Base-by-base conservation (phyloP, 2,329 filamentous ascomycete species). In the Colletotrichum shisoi region DNA sequence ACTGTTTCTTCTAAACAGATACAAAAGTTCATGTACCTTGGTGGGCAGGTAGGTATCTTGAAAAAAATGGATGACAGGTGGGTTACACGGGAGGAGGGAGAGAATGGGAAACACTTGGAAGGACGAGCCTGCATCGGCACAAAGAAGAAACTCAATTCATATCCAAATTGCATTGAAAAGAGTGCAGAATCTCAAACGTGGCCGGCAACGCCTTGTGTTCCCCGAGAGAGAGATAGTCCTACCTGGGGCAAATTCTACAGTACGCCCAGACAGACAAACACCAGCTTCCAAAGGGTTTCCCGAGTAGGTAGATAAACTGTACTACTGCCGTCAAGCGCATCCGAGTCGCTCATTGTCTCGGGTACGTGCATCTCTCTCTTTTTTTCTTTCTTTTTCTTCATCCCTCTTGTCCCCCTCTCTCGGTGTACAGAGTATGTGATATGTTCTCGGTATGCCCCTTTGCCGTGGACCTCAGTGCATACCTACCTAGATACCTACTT, bases 171-270 rank as follows among this genome's bases (percentile, higher is more conserved):
- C 37, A n/a, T 12, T 34, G 31, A 12, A 48, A 34, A 49, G 57
- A 34, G 44, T 27, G 57, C 57, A 49, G 57, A 9, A 59, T 59
- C 57, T 49, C 31, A 49, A 27, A 59, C 44, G 27, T 31, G 46
- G 56, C 56, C 39, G 56, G 17, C 31, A 11, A 44, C 19, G 27
- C 19, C 19, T 48, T 40, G 44, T 49, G 19, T 45, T 40, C n/a
- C 54, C 54, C 13, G 27, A 45, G 2, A 9, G 31, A 34, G 9
- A 9, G 31, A 34, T 34, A 9, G 8, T 9, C 8, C 7, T 34
- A 34, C 31, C 31, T 34, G 7, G 8, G 31, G 31, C 31, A 7
- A 34, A 34, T 9, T 34, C 6, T 34, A 34, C 31, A 31, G 27
- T 31, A 8, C 27, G 27, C 27, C 7, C 27, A 31, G 27, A 31